phyloP scores from a whole-genome alignment of 1,284 basidiomycete species.

The Amylostereum areolatum region DNA sequence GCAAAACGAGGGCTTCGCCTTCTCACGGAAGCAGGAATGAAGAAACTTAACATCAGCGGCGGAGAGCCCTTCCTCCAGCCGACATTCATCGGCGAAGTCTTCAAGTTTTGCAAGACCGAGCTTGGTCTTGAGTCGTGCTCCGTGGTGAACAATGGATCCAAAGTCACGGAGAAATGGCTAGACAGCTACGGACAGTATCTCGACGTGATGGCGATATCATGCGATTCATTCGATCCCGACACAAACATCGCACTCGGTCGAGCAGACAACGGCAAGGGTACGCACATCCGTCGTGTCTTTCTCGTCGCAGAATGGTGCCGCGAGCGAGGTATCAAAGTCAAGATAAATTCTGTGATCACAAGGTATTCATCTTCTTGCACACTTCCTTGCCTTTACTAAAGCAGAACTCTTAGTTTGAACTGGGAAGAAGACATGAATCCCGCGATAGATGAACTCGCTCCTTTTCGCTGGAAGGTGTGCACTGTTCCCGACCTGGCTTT shows the following conservation, averaged over 20 bases:
- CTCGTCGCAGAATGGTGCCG: slow-evolving; percentile 30
- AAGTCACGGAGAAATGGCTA: slow-evolving; percentile 36
- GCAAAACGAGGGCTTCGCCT: slow-evolving; percentile 31
- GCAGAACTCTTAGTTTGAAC: slow-evolving; percentile 20
- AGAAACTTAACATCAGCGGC: slow-evolving; percentile 37
- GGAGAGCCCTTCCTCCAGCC: slow-evolving; percentile 36
- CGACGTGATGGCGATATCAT: slow-evolving; percentile 37
- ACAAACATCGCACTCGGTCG: slow-evolving; percentile 31
- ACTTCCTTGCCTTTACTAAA: background rate
- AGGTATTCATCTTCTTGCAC: slow-evolving; percentile 11
- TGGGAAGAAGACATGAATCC: slow-evolving; percentile 31
- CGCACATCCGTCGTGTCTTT: slow-evolving; percentile 26
- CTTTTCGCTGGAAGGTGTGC: slow-evolving; percentile 28
- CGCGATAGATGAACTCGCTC: slow-evolving; percentile 19
- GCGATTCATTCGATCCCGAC: slow-evolving; percentile 35
- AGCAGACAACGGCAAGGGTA: slow-evolving; percentile 23
- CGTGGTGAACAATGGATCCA: slow-evolving; percentile 35
- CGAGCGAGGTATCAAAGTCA: slow-evolving; percentile 28
- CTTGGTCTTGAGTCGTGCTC: slow-evolving; percentile 31
- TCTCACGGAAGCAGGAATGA: slow-evolving; percentile 31
- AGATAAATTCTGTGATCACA: slow-evolving; percentile 34
- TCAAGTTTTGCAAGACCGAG: slow-evolving; percentile 35
- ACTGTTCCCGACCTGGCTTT: background rate
- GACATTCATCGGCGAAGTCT: slow-evolving; percentile 31
- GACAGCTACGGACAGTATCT: slow-evolving; percentile 32